Evolutionary conservation across 2,329 filamentous ascomycete species (phyloP), one percentile per base, ranked within the genome.

Genomic region (Calonectria pseudoturangicola): DNA sequence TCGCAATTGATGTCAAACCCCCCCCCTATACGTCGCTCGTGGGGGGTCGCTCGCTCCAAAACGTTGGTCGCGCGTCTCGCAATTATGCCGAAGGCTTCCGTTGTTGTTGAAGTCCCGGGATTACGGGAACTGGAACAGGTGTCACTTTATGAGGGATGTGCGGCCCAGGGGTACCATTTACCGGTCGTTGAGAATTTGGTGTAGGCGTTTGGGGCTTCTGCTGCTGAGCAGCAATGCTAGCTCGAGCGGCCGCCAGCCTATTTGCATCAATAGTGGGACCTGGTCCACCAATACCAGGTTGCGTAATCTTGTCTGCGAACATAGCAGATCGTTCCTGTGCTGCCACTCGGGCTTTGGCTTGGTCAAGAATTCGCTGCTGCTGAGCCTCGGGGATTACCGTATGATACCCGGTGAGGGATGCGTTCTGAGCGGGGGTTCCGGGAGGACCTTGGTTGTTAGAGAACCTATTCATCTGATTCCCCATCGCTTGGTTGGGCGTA

Each of bases 351-450:
- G 87, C 87, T 68, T 87, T 87, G 9, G 88, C 87, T 79, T 89
- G 88, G 66, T 89, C 87, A 79, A 88, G 82, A 58, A 88, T 85
- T 67, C 87, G 86, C 77, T 87, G 86, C 76, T 89, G 87, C 71
- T 88, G 87, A 18, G 85, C 84, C 75, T 88, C 86, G 45, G 86
- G 84, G 77, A 88, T 88, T 58, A 88, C 86, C 6, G 86, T 88
- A 58, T 87, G 86, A 70, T 88, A 89, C 39, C 87, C 87, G 3
- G 86, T 84, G 4, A 86, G 80, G 18, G 84, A 85, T 28, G 83
- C 80, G 70, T 82, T 83, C 74, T 85, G 83, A 68, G 74, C 80
- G 36, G 81, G 79, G 12, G 76, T 77, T 43, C 81, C 80, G 43
- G 81, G 76, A 63, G 80, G 75, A 73, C 78, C 74, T 45, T 78